A percentile compares a stretch with the other conserved stretches of the same genome.
Evolutionary conservation across 306 rosid species (phyloP).

Genomic region (Citrullus amarus): DNA sequence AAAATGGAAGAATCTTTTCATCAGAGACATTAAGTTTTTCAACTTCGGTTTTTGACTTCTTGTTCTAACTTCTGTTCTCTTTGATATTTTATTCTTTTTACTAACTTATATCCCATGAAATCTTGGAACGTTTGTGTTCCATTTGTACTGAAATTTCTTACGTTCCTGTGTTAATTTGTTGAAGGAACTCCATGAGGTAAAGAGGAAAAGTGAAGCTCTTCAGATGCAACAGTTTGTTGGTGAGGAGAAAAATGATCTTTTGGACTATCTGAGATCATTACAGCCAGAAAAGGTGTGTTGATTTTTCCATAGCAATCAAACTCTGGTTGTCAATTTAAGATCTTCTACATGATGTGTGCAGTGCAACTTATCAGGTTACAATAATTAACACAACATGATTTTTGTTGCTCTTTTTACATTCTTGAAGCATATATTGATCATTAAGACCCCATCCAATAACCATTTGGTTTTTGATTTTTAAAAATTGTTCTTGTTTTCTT

Average conservation of each 20-base stretch:
- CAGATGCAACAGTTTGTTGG: slow-evolving; percentile 97
- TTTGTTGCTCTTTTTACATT: neutral
- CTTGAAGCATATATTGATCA: neutral
- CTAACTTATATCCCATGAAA: neutral
- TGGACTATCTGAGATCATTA: slow-evolving; percentile 91
- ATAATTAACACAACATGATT: neutral
- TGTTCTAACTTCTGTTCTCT: neutral
- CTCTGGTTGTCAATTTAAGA: neutral
- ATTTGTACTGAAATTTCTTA: slow-evolving; percentile 6
- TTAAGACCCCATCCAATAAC: neutral
- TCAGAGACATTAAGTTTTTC: neutral
- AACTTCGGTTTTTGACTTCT: neutral
- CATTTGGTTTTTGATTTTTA: no score
- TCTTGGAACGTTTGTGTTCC: slow-evolving; percentile 7
- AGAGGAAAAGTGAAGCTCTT: slow-evolving; percentile 86
- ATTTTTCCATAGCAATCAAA: neutral
- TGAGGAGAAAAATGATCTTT: slow-evolving; percentile 83
- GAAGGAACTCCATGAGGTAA: slow-evolving; percentile 72
- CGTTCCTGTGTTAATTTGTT: slow-evolving; percentile 15
- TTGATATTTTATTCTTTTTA: neutral
- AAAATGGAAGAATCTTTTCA: neutral
- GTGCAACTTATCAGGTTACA: slow-evolving; percentile 20
- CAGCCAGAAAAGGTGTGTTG: slow-evolving; percentile 74
- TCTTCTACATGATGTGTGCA: neutral
- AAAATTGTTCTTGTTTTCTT: neutral